These are phyloP conservation scores for Trichophyton schoenleinii DNA, from an alignment of 2,329 filamentous ascomycete genomes.

Conservation along the genomic window DNA sequence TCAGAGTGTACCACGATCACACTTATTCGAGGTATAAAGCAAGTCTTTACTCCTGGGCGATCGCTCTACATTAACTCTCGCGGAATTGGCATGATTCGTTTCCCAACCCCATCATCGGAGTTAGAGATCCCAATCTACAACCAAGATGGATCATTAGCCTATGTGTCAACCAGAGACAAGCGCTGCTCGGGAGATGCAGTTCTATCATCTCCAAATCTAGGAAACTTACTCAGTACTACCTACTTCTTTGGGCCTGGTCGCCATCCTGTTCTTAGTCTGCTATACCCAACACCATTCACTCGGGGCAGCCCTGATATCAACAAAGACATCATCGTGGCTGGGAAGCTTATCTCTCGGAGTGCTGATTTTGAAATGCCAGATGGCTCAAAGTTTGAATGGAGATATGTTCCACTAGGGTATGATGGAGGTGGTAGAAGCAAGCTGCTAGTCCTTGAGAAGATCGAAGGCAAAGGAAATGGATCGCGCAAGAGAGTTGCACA, in stretches of 20 bases:
- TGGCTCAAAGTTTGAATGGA: constrained; percentile 43
- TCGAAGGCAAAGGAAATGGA: constrained; percentile 4
- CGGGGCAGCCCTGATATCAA: background rate
- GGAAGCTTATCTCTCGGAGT: constrained; percentile 37
- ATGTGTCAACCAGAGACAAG: constrained; percentile 40
- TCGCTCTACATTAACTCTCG: constrained; percentile 18
- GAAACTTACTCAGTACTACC: constrained; percentile 38
- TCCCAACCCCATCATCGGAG: constrained; percentile 28
- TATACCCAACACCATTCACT: background rate
- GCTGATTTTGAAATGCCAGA: constrained; percentile 37
- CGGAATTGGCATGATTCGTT: constrained; percentile 20
- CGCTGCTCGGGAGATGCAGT: constrained; percentile 40
- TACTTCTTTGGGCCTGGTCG: constrained; percentile 47
- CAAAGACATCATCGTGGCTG: constrained; percentile 15
- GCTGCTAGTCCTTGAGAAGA: constrained; percentile 19
- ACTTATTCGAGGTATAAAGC: background rate
- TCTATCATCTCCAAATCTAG: constrained; percentile 28
- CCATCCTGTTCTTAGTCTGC: constrained; percentile 36
- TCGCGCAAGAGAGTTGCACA: constrained; percentile 23
- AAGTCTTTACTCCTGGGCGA: constrained; percentile 6
- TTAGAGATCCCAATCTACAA: constrained; percentile 26
- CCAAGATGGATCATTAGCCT: constrained; percentile 32
- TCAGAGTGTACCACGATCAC: background rate
- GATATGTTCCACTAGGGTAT: constrained; percentile 39
- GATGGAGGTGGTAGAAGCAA: constrained; percentile 13